phyloP scores from a whole-genome alignment of 2,329 filamentous ascomycete species.

The Trematosphaeria pertusa region DNA sequence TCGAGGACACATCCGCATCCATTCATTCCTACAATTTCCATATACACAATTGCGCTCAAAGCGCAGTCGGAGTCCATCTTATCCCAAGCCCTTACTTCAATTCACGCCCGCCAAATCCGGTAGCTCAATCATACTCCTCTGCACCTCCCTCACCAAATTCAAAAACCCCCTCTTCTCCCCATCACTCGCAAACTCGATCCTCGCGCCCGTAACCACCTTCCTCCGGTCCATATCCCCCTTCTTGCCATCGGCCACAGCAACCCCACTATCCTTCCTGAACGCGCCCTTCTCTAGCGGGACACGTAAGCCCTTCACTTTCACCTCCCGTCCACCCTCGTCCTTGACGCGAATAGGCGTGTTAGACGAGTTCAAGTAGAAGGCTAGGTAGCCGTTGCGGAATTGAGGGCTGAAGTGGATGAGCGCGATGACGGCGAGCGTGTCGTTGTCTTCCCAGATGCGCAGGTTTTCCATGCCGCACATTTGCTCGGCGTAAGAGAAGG shows the following conservation, averaged over 20 bases:
- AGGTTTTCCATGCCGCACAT: constrained; percentile 58
- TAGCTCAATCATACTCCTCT: constrained; percentile 46
- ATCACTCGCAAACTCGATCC: constrained; percentile 54
- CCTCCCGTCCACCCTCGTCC: constrained; percentile 47
- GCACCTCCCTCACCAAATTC: constrained; percentile 45
- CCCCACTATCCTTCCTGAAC: constrained; percentile 31
- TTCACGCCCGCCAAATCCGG: constrained; percentile 47
- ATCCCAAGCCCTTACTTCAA: constrained; percentile 20
- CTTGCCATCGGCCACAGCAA: constrained; percentile 4
- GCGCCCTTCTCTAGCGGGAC: constrained; percentile 38
- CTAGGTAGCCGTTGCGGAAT: constrained; percentile 53
- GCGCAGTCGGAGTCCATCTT: no score
- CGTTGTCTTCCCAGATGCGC: constrained; percentile 55
- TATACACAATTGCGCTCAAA: no score
- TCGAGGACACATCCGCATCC: neutral
- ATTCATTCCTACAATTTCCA: no score
- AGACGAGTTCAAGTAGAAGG: constrained; percentile 54
- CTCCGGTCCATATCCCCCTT: constrained; percentile 37
- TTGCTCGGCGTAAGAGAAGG: constrained; percentile 55
- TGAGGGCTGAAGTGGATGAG: constrained; percentile 54
- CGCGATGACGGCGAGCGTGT: constrained; percentile 51
- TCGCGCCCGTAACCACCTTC: constrained; percentile 51
- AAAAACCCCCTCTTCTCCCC: constrained; percentile 52
- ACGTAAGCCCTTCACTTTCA: constrained; percentile 53
- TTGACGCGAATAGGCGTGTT: constrained; percentile 49